Conservation (phyloP, 768 basidiomycete species). For the Arthromyces matolae region DNA sequence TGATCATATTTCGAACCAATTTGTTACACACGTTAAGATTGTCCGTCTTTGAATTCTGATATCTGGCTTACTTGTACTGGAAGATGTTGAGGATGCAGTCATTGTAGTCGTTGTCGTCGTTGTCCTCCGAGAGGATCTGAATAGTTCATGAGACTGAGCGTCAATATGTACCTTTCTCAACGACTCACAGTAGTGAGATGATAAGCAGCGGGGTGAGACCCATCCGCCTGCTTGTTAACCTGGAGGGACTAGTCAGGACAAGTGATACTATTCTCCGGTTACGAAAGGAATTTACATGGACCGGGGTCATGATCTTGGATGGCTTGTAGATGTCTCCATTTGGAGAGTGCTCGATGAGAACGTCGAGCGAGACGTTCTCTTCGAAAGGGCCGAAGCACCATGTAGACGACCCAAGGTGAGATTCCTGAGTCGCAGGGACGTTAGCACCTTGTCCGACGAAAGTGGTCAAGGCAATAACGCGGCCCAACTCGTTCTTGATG, state of each 20-base stretch:
- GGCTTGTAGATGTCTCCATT: background rate
- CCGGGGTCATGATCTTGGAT: conserved; percentile 4
- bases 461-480: conserved; percentile 1
- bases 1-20: background rate
- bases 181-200: conserved; percentile 9
- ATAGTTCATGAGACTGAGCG: background rate
- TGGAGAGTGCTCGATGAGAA: conserved; percentile 2
- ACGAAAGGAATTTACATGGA: conserved; percentile 8
- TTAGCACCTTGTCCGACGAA: conserved; percentile 5
- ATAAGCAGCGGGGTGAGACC: background rate
- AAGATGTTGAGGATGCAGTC: conserved; percentile 11
- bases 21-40: background rate
- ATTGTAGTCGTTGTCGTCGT: conserved; percentile 11
- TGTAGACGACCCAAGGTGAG: background rate
- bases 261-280: no score
- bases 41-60: background rate
- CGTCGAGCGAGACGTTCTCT: background rate
- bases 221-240: conserved; percentile 2
- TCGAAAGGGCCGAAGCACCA: conserved; percentile 12
- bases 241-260: background rate
- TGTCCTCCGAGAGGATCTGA: conserved; percentile 10
- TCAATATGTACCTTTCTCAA: background rate
- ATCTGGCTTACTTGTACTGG: conserved; percentile 9
- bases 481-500: background rate
- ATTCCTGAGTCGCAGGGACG: conserved; percentile 3